Base-by-base conservation (phyloP, 768 basidiomycete species). In the Leccinum variicolor region DNA sequence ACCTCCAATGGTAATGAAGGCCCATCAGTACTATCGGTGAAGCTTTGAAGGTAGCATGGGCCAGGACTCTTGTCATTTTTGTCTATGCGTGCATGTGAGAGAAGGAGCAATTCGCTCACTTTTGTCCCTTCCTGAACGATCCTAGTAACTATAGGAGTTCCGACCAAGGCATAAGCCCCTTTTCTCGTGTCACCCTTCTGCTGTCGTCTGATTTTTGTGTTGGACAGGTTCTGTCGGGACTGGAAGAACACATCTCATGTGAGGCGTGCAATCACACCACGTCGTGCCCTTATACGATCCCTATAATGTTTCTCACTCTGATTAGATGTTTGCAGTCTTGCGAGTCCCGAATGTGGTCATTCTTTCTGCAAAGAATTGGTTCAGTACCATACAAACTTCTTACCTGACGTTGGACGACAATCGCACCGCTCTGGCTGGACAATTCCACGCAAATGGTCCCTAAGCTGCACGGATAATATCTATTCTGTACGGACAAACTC, bases 231-330 rank as follows among this genome's bases (percentile, higher is more conserved):
- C n/a, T n/a, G n/a, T n/a, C n/a, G n/a, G n/a, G n/a, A n/a, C n/a
- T n/a, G 1, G 82, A 83, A 29, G 87, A 89, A 25, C 64, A 76
- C 47, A 67, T 83, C 13, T 76, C 71, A 45, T 91, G 89, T 64
- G 85, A 86, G 58, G 81, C 90, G 43, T 90, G 88, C 66, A 77
- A 80, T 0, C 57, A 70, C 43, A 78, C 78, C 57, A 83, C 89
- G 81, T 87, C 85, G 84, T 74, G 74, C 8, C 88, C 89, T 1
- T 86, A 81, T 62, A 76, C 79, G 87, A 28, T 89, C 56, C 25
- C 1, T 50, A 53, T 62, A 54, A 39, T 53, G 34, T 9, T 53
- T 36, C 8, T 11, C 11, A 1, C 14, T n/a, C 33, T 62, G 39
- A 67, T 34, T 26, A 26, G 39, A 34, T 55, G n/a, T 26, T 17